Percentiles rank a stretch among this genome's conserved stretches.
These are phyloP conservation scores for Tylopilus plumbeoviolaceoides DNA, from an alignment of 768 basidiomycete species.

Conservation along the genomic window DNA sequence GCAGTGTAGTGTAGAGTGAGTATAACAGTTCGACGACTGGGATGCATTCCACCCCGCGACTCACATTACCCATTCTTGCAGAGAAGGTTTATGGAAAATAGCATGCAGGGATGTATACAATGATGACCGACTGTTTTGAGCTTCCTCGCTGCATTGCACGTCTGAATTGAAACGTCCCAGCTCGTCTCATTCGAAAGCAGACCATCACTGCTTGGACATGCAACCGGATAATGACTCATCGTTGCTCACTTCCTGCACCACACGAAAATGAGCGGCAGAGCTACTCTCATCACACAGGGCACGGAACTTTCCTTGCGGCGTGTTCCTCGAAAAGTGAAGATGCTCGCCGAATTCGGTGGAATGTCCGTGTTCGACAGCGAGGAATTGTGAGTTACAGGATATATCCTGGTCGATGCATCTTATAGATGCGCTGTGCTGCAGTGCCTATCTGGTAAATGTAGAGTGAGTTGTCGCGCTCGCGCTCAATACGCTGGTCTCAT, in stretches of 20 bases:
- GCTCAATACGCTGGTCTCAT: conserved; percentile 1
- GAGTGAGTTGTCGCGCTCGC: conserved; percentile 21
- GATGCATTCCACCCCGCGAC: background rate
- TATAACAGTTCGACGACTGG: background rate
- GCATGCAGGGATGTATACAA: conserved; percentile 1
- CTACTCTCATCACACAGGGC: conserved; percentile 20
- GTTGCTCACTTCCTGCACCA: background rate
- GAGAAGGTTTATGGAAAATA: background rate
- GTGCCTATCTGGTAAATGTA: conserved; percentile 40
- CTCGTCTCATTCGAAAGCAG: conserved; percentile 12
- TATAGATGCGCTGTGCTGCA: conserved; percentile 10
- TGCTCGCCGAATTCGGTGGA: conserved; percentile 17
- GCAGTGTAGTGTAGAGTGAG: conserved; percentile 12
- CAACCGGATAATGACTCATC: background rate
- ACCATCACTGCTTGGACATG: background rate
- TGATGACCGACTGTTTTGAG: background rate
- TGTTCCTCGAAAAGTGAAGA: conserved; percentile 15
- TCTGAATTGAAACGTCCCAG: conserved; percentile 5
- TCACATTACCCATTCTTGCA: background rate
- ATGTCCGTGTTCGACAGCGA: conserved; percentile 28
- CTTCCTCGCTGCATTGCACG: background rate
- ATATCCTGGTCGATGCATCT: background rate
- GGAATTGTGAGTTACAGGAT: conserved; percentile 29
- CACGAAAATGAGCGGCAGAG: conserved; percentile 13
- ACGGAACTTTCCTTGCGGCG: conserved; percentile 23